phyloP scores from a whole-genome alignment of 2,329 filamentous ascomycete species.

The Talaromyces marneffei region DNA sequence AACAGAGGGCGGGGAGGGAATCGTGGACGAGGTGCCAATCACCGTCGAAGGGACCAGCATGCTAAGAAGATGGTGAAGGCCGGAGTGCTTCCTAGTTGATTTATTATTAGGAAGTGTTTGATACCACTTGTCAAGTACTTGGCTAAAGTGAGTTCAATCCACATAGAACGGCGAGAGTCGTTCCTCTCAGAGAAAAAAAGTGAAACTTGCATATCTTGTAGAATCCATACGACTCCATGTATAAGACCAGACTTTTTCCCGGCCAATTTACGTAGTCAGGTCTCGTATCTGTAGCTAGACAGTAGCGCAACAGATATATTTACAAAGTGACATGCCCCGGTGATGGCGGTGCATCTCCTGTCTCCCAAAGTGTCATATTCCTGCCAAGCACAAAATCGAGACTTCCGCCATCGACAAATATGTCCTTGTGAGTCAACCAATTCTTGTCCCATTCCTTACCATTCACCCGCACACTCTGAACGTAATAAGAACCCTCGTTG shows the following conservation, averaged over 20 bases:
- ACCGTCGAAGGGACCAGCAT: conserved; percentile 70
- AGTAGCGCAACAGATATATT: not conserved
- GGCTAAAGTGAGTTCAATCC: not conserved
- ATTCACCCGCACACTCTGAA: conserved; percentile 51
- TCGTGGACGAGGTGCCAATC: conserved; percentile 64
- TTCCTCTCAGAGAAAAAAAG: not conserved
- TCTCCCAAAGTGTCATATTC: conserved; percentile 43
- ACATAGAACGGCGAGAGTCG: not conserved
- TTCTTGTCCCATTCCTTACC: conserved; percentile 48
- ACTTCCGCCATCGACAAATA: conserved; percentile 37
- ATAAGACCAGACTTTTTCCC: not conserved
- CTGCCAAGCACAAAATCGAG: conserved; percentile 44
- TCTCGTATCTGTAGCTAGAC: not conserved
- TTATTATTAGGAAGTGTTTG: not conserved
- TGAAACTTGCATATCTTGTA: not conserved
- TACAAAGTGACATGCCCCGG: conserved; percentile 34
- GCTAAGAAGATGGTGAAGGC: conserved; percentile 58
- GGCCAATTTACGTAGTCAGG: too few species aligned
- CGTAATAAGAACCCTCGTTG: conserved; percentile 40
- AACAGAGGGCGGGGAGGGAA: conserved; percentile 42
- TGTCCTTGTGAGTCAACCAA: conserved; percentile 51
- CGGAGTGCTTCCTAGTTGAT: conserved; percentile 35
- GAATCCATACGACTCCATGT: not conserved
- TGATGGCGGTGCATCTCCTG: conserved; percentile 47
- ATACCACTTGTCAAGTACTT: not conserved